Base-by-base conservation (phyloP, 805 yeast species). In the Middelhovenomyces tepae region DNA sequence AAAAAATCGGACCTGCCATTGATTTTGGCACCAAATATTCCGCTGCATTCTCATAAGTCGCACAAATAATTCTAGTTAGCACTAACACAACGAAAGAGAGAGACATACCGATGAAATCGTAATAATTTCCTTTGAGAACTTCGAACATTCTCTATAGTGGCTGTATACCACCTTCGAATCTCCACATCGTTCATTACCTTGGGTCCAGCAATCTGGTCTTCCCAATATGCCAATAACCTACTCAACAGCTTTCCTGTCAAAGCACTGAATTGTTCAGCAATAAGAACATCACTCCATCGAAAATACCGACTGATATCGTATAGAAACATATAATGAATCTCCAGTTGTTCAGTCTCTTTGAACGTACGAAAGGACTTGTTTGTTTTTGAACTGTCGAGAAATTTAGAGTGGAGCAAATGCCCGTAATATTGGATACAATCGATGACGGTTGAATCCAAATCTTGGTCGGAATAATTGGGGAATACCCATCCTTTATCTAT, bases 271-370 rank as follows among this genome's bases (percentile, higher is more conserved):
- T 79, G 85, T 42, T 78, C 78, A 0, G 95, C 91, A 34, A 89
- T 75, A 10, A 79, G 76, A 4, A 74, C 70, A 25, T 91, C 84
- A 18, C 93, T 89, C 4, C 84, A 81, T 26, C 81, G 86, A 18
- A 91, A 69, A 45, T 70, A 78, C 40, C 69, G 72, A 9, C 96
- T 95, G 22, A 84, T 67, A 45, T 76, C 75, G 45, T 73, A 81
- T 43, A 91, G 62, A 45, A 78, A 76, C 19, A 69, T 67, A 87
- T 94, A 91, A 27, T 82, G 82, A 34, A 67, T 72, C 48, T 85
- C 93, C 31, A 91, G 62, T 50, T 81, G 86, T 45, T 89, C 98
- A 1, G 95, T 87, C 48, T 84, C 96, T 48, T 84, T 84, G 56
- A 83, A 84, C 0, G 94, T 81, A 45, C 86, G 71, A 59, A 83